Evolutionary conservation across 139 green algal genomes (phyloP).

Genomic region (Chlorella sp.): DNA sequence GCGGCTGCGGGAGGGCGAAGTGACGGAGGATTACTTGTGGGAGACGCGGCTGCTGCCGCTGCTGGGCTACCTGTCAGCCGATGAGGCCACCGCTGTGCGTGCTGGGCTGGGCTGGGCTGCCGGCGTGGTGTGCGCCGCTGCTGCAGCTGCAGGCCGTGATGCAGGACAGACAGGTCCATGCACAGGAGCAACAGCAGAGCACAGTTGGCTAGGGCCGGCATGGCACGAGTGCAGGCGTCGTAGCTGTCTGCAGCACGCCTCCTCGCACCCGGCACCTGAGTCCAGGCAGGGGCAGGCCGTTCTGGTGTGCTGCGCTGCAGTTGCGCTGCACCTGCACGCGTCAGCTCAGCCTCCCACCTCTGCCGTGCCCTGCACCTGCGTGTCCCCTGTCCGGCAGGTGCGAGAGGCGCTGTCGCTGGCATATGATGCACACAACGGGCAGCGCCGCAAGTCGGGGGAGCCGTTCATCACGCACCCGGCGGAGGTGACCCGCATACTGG

Average conservation of each 20-base stretch:
- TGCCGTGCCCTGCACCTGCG: neutral
- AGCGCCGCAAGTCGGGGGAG: slow-evolving; percentile 86
- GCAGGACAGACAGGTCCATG: too few species aligned
- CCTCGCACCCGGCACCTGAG: neutral
- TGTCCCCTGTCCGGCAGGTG: slow-evolving; percentile 32
- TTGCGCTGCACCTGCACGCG: too few species aligned
- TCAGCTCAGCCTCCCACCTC: neutral
- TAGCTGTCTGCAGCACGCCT: too few species aligned
- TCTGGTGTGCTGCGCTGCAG: too few species aligned
- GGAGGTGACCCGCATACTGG: slow-evolving; percentile 87
- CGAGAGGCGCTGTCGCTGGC: slow-evolving; percentile 72
- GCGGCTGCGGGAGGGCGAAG: slow-evolving; percentile 41
- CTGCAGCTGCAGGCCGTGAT: too few species aligned
- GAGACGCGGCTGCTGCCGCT: slow-evolving; percentile 55
- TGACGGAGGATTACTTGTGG: slow-evolving; percentile 74
- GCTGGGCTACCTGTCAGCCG: slow-evolving; percentile 63
- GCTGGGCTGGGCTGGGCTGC: neutral
- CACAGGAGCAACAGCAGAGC: too few species aligned
- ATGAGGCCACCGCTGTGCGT: slow-evolving; percentile 47
- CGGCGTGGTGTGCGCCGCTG: neutral
- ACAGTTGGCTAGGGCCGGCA: too few species aligned
- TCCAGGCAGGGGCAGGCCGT: neutral
- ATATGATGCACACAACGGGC: slow-evolving; percentile 77
- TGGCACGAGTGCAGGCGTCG: too few species aligned
- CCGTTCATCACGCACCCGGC: slow-evolving; percentile 94